Base-by-base conservation (phyloP, 2,329 filamentous ascomycete genomes). In the Rhexocercosporidium sp. region DNA sequence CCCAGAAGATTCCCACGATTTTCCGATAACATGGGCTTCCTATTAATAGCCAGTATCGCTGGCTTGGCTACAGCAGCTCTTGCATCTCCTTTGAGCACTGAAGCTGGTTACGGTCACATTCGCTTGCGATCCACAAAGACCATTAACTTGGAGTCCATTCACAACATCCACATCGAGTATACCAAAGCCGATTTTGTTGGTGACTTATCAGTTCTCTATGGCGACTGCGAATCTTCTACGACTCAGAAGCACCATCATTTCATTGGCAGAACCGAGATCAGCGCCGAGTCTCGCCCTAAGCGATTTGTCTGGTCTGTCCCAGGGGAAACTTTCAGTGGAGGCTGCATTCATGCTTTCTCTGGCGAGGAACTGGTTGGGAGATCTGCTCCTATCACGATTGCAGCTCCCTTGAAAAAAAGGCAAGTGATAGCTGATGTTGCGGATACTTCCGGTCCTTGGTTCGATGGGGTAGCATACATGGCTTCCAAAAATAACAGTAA, bases 181-280 rank as follows among this genome's bases (percentile, higher is more conserved):
- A 39, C 54, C 72, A 91, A 88, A 78, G 90, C 91, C 80, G 66
- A 68, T 34, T 69, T 67, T 22, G 37, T 51, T 27, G 67, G 67
- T 11, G 65, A 67, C 12, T 65, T 69, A 18, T 59, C 66, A 18
- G 60, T 69, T 41, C 91, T 92, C 76, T 88, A 90, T 69, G 88
- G 91, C 78, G 88, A 89, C 37, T 83, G 84, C 79, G 84, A 61
- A 86, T 89, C 72, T 91, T 91, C 76, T 88, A 88, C 64, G 9
- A 62, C 60, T 34, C 39, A 57, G 49, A 41, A 57, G 11, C 51
- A 63, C 31, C 66, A 68, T 41, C 67, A 73, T 46, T 60, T 53
- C 18, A 65, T 73, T 51, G 71, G 71, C 12, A 34, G 59, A n/a
- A 73, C 69, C 18, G 77, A 77, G 46, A 74, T 77, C 20, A 75